Conservation (phyloP, 805 yeast genomes). For the Lipomyces sp. region DNA sequence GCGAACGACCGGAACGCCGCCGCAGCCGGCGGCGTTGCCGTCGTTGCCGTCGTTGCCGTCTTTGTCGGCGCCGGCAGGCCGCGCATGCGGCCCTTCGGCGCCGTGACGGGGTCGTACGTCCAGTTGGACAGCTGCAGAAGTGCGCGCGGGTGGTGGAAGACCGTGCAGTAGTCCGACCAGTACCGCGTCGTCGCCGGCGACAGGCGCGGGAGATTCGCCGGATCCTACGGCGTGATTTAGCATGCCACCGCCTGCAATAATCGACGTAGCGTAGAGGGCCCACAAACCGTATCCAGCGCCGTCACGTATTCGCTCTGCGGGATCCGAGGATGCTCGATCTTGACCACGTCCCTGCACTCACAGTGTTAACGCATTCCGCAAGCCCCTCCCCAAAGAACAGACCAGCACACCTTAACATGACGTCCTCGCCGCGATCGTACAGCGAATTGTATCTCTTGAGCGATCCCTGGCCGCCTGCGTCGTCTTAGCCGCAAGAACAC, state of each 20-base stretch:
- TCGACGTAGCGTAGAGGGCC: not conserved
- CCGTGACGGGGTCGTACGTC: slow-evolving; percentile 46
- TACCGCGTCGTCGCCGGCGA: slow-evolving; percentile 47
- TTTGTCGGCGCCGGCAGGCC: slow-evolving; percentile 30
- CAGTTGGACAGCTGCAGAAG: slow-evolving; percentile 56
- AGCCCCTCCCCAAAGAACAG: not conserved
- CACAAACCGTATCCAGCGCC: slow-evolving; percentile 52
- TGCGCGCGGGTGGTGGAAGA: slow-evolving; percentile 62
- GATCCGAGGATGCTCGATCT: slow-evolving; percentile 41
- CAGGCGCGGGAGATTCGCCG: slow-evolving; percentile 36
- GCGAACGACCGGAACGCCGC: slow-evolving; percentile 36
- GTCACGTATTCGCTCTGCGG: slow-evolving; percentile 59
- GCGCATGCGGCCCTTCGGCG: slow-evolving; percentile 37
- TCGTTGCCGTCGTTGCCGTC: not conserved
- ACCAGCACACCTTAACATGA: not conserved
- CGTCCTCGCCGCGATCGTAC: slow-evolving; percentile 19
- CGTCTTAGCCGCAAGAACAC: too few species aligned
- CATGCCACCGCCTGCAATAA: too few species aligned
- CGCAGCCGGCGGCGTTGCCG: slow-evolving; percentile 7
- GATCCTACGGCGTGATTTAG: too few species aligned
- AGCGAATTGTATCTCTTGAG: slow-evolving; percentile 36
- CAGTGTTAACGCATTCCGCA: too few species aligned
- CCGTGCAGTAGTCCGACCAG: slow-evolving; percentile 79
- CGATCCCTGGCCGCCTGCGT: slow-evolving; percentile 53
- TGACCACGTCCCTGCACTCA: slow-evolving; percentile 31